These are phyloP conservation scores for Leccinum variicolor DNA, from an alignment of 768 basidiomycete species.

Conservation along the genomic window DNA sequence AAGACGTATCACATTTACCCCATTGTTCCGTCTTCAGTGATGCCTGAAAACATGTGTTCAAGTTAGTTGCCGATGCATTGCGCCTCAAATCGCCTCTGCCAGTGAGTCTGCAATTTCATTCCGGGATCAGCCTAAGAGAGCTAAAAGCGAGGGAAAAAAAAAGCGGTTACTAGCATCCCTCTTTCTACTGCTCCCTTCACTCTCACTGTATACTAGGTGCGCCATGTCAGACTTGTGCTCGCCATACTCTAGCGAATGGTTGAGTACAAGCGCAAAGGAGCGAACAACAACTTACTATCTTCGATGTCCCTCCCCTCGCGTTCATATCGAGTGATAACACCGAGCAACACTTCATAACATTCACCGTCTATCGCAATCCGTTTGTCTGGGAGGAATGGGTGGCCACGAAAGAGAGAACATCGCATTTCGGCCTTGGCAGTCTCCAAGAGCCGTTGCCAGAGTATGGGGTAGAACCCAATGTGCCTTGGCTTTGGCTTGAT, in stretches of 20 bases:
- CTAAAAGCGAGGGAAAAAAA: no score
- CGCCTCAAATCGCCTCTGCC: no score
- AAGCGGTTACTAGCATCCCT: no score
- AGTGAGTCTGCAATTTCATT: no score
- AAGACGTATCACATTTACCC: no score
- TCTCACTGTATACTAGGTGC: not conserved
- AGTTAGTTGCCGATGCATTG: no score
- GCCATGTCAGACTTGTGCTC: not conserved
- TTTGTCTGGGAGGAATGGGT: not conserved
- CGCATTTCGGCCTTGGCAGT: not conserved
- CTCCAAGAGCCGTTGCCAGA: not conserved
- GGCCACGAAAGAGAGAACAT: not conserved
- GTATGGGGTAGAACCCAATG: not conserved
- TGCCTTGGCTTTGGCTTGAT: not conserved
- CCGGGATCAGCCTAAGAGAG: no score
- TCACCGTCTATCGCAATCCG: not conserved
- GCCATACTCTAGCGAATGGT: not conserved
- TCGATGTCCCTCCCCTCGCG: not conserved
- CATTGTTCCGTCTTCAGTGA: no score
- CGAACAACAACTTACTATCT: not conserved
- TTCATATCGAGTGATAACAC: not conserved
- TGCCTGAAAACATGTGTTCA: no score
- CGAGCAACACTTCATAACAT: not conserved
- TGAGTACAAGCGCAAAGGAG: not conserved
- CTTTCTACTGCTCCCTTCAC: no score